Evolutionary conservation across 805 yeast genomes (phyloP).

Genomic region (Starmerella geochares): DNA sequence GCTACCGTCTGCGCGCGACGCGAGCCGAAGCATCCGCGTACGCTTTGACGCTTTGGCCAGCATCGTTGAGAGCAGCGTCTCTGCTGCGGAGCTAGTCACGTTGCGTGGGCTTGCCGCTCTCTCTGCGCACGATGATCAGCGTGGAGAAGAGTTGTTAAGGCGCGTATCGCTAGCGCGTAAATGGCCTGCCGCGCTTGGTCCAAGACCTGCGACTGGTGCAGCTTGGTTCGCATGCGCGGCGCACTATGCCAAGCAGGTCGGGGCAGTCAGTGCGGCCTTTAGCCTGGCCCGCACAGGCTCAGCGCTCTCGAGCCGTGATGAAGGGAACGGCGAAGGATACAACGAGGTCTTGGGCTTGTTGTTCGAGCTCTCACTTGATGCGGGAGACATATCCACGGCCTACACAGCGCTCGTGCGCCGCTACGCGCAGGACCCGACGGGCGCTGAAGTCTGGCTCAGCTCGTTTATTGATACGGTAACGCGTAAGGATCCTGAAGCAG

Average conservation of each 20-base stretch:
- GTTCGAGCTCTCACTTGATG: slow-evolving; percentile 28
- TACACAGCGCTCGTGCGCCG: slow-evolving; percentile 30
- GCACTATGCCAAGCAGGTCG: slow-evolving; percentile 10
- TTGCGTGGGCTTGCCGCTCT: slow-evolving; percentile 14
- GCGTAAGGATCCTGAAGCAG: slow-evolving; percentile 31
- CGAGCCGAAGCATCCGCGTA: background rate
- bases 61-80: background rate
- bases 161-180: slow-evolving; percentile 12
- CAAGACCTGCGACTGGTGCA: slow-evolving; percentile 9
- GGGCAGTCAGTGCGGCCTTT: slow-evolving; percentile 10
- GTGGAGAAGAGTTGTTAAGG: slow-evolving; percentile 9
- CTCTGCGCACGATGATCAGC: slow-evolving; percentile 2
- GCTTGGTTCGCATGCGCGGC: slow-evolving; percentile 16
- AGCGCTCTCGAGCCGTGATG: background rate
- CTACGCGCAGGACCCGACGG: background rate
- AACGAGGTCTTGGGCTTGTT: background rate
- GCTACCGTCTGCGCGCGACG: background rate
- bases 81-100: slow-evolving; percentile 4
- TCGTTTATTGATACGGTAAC: slow-evolving; percentile 25
- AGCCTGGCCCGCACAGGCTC: slow-evolving; percentile 7
- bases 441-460: slow-evolving; percentile 8
- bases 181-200: slow-evolving; percentile 13
- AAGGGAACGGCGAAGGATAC: background rate
- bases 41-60: slow-evolving; percentile 1
- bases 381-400: slow-evolving; percentile 31